These are phyloP conservation scores for Melanogaster broomeanus DNA, from an alignment of 768 basidiomycete species.

Conservation along the genomic window DNA sequence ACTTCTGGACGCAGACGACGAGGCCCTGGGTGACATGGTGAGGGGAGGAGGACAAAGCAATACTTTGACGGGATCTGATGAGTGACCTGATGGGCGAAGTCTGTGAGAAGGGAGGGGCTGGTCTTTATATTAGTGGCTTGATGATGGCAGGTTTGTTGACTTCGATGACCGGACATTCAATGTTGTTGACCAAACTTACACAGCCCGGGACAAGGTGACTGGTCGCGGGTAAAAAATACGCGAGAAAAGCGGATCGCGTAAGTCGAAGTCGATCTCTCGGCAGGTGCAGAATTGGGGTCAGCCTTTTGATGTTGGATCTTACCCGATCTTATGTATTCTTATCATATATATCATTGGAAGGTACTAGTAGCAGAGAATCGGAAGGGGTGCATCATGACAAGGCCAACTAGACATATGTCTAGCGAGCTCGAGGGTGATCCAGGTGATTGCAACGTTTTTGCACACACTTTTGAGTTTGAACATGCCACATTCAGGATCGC, in stretches of 20 bases:
- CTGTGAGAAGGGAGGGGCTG: conserved; percentile 17
- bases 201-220: conserved; percentile 18
- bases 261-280: conserved; percentile 31
- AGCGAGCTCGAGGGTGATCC: too few relatives aligned
- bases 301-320: conserved; percentile 21
- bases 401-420: too few relatives aligned
- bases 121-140: conserved; percentile 25
- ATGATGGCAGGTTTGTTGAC: conserved; percentile 25
- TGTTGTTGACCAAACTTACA: conserved; percentile 18
- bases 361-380: too few relatives aligned
- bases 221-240: conserved; percentile 28
- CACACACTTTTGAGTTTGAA: neutral
- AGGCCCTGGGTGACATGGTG: conserved; percentile 61
- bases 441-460: conserved; percentile 6
- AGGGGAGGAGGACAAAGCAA: too few relatives aligned
- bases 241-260: conserved; percentile 38
- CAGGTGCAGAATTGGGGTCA: conserved; percentile 29
- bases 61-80: conserved; percentile 25
- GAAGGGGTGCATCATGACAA: too few relatives aligned
- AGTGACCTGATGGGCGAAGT: conserved; percentile 29
- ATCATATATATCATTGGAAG: too few relatives aligned
- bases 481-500: neutral
- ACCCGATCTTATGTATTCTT: conserved; percentile 7
- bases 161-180: conserved; percentile 33
- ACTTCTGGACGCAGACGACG: conserved; percentile 36